phyloP scores from a whole-genome alignment of 1,139 yeast species.

The Debaryomycetaceae sp. region DNA sequence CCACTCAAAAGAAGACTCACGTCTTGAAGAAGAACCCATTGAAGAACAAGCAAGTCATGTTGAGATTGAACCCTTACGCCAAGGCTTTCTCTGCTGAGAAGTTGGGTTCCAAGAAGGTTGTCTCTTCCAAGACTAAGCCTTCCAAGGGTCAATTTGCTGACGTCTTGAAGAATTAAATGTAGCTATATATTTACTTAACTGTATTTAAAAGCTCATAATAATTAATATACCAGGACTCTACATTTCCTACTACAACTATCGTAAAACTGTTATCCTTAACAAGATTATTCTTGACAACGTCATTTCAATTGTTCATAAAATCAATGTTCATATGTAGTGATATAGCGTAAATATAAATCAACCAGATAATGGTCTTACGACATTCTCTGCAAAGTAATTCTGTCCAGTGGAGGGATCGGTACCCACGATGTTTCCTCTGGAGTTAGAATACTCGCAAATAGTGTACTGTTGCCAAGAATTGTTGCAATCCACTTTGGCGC shows the following conservation, averaged over 20 bases:
- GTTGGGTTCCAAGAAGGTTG: slow-evolving; percentile 82
- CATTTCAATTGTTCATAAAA: not conserved
- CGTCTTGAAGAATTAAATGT: slow-evolving; percentile 44
- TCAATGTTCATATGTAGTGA: not conserved
- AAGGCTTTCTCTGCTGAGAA: slow-evolving; percentile 92
- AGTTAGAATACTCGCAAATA: slow-evolving; percentile 59
- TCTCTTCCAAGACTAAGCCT: slow-evolving; percentile 58
- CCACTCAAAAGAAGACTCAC: slow-evolving; percentile 90
- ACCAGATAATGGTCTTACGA: slow-evolving; percentile 30
- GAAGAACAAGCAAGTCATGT: slow-evolving; percentile 97
- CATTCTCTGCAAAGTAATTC: slow-evolving; percentile 50
- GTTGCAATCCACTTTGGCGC: slow-evolving; percentile 55
- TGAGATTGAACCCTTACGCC: slow-evolving; percentile 99
- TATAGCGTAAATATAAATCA: slow-evolving; percentile 3
- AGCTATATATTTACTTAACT: not conserved
- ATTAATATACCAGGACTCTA: not conserved
- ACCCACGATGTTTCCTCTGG: slow-evolving; percentile 58
- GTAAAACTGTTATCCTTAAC: not conserved
- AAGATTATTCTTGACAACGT: too few relatives aligned
- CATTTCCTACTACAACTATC: not conserved
- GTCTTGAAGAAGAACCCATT: slow-evolving; percentile 99
- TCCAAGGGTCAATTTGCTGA: slow-evolving; percentile 70
- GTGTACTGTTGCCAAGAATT: slow-evolving; percentile 54
- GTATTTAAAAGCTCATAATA: too few relatives aligned
- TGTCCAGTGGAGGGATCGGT: slow-evolving; percentile 26